Base-by-base conservation (phyloP, 805 yeast genomes). In the Yamadazyma sp. region DNA sequence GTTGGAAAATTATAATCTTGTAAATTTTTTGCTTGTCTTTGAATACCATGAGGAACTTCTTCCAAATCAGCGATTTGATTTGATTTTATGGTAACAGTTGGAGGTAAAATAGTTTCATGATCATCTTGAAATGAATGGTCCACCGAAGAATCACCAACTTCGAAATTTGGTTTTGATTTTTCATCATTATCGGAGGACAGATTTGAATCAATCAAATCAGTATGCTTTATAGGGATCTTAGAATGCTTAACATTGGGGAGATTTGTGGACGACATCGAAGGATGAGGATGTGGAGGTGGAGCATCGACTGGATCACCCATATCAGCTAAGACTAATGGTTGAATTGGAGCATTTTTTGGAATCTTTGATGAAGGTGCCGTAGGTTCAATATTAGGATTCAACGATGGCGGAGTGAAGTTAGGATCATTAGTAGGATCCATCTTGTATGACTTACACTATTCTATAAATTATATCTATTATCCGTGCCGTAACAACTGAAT, bases 351-450 rank as follows among this genome's bases (percentile, higher is more conserved):
- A 27, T 79, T 73, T 42, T 75, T 73, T 0, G 96, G 95, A 43
- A 85, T 85, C 38, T 72, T 65, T 1, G 80, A 76, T 2, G 80
- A 69, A 4, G 86, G 82, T 9, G 85, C 82, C 4, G 81, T 65
- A 6, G 88, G 87, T 48, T 73, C 75, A 33, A 74, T 60, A 39
- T 76, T 65, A 30, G 76, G 76, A 44, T 78, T 73, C 35, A 79
- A 72, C 11, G 87, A 78, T 0, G 96, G 95, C 8, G 96, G 95
- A 32, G 80, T 78, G 58, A 87, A 89, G 57, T 87, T 80, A 13
- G 96, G 95, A 46, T 88, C 96, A 60, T 82, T 77, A 4, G 91
- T 83, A 15, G 98, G 98, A 56, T 89, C 98, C 98, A 88, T 88
- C n/a, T n/a, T n/a, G n/a, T n/a, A n/a, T n/a, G n/a, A n/a, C 9